phyloP scores from a whole-genome alignment of 106 monocot species.

The Triglochin maritima region DNA sequence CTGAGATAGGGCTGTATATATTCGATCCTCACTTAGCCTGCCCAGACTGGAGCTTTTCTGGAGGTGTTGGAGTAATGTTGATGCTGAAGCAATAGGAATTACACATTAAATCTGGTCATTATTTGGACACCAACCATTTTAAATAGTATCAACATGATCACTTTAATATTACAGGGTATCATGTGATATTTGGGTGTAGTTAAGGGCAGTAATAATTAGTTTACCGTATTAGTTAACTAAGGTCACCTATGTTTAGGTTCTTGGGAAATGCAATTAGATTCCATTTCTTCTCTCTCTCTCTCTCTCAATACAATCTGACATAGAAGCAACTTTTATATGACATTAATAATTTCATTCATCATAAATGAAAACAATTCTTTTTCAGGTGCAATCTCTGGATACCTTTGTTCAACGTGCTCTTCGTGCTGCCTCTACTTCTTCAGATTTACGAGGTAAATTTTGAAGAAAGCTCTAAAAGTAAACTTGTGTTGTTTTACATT shows the following conservation, averaged over 20 bases:
- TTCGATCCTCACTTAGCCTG: too few relatives aligned
- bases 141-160: too few relatives aligned
- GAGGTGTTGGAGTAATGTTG: too few relatives aligned
- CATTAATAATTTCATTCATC: too few relatives aligned
- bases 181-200: too few relatives aligned
- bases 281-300: background rate
- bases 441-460: conserved; percentile 60
- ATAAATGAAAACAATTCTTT: background rate
- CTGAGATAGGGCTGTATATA: too few relatives aligned
- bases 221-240: background rate
- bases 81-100: background rate
- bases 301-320: background rate
- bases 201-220: background rate
- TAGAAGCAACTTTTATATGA: background rate
- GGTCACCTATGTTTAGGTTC: background rate
- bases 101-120: background rate
- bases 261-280: background rate
- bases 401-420: conserved; percentile 68
- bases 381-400: conserved; percentile 57
- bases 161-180: too few relatives aligned
- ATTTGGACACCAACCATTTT: background rate
- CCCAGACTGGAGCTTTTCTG: too few relatives aligned
- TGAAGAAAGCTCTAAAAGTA: too few relatives aligned
- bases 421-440: conserved; percentile 32
- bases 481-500: too few relatives aligned